Evolutionary conservation across 129 eudicot genomes (phyloP), one percentile per base, ranked within the genome.

Genomic region (Lonicera japonica): DNA sequence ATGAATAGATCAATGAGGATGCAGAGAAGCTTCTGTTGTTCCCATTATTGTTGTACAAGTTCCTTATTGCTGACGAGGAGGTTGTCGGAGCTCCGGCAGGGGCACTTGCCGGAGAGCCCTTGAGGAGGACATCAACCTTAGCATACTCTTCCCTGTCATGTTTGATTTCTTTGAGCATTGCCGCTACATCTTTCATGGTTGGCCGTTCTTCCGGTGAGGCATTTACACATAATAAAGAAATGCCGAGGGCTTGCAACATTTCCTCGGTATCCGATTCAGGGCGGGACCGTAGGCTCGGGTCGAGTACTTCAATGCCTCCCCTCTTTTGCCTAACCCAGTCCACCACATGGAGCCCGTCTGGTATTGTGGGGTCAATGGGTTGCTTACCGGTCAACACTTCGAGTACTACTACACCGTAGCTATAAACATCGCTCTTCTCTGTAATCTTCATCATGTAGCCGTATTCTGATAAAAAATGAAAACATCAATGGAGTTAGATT

Each of bases 361-460:
- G 95, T 5, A 80, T 89, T 17, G 96, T 89, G 21, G 95, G 96
- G 51, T 89, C 95, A 14, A 89, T 79, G 4, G 95, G 95, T 61
- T 89, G 95, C 54, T 85, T 82, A 8, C 97, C 95, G 8, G 95
- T 85, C 48, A 85, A 21, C 11, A 89, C 90, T 60, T 85, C 90
- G 14, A 85, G 51, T 53, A 89, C 77, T 8, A 90, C 97, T 21
- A 90, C 95, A 1, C 97, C 97, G 45, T 78, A 90, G 67, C 97
- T 86, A 65, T 90, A 90, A 3, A 90, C 97, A 20, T 90, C 97
- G 16, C 90, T 86, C 83, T 86, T 90, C 66, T 86, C 95, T 1
- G 97, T 90, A 36, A 90, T 87, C 77, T 90, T 90, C 95, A 82
- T 72, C 73, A 66, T 77, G 75, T 83, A 87, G 29, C 97, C 97